These are phyloP conservation scores for Taxillus chinensis DNA, from an alignment of 164 flowering plant genomes.

Conservation along the genomic window DNA sequence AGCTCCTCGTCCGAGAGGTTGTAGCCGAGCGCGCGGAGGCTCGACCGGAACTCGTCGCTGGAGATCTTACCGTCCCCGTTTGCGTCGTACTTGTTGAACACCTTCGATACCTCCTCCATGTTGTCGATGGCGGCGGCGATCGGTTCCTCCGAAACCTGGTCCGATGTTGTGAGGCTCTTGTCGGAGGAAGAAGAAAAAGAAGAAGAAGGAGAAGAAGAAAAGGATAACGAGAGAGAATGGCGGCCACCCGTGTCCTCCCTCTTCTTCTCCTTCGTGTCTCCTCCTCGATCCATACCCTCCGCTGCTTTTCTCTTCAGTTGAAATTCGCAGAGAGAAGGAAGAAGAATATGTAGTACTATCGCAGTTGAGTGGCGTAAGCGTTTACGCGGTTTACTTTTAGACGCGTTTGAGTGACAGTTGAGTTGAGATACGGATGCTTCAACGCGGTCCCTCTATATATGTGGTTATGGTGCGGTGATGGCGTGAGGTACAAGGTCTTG, in stretches of 20 bases:
- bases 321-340: too few species aligned
- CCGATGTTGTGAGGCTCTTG: background rate
- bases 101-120: conserved; percentile 22
- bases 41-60: conserved; percentile 13
- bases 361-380: too few species aligned
- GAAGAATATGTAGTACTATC: too few species aligned
- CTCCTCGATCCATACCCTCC: background rate
- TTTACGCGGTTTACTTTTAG: too few species aligned
- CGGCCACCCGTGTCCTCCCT: background rate
- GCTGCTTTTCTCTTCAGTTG: too few species aligned
- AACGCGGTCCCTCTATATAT: too few species aligned
- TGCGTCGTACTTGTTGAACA: conserved; percentile 46
- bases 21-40: conserved; percentile 26
- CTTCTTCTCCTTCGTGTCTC: background rate
- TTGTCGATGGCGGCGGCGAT: conserved; percentile 2
- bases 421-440: too few species aligned
- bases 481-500: too few species aligned
- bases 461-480: too few species aligned
- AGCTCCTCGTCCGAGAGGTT: conserved; percentile 27
- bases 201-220: background rate
- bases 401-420: too few species aligned
- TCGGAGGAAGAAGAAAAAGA: background rate
- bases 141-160: background rate
- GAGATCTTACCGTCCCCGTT: conserved; percentile 70
- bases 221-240: background rate